Evolutionary conservation across 1,284 basidiomycete genomes (phyloP), one percentile per base, ranked within the genome.

Genomic region (Malassezia equina): DNA sequence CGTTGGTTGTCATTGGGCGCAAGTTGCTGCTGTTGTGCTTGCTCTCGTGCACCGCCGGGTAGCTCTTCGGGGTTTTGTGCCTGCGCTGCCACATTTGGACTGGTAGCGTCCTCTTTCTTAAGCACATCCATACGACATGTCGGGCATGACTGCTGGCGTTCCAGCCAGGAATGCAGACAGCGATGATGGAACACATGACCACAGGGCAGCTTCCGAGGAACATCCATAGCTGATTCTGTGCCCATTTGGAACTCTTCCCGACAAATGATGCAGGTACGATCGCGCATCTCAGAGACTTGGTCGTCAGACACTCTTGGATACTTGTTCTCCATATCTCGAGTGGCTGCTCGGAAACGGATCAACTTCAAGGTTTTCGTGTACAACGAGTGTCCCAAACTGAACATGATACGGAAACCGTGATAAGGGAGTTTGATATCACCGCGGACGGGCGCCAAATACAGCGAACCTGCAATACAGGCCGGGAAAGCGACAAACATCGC

Each of bases 101-200:
- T 19, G 2, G 12, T 13, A 9, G 6, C 19, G 19, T 39, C 21
- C 3, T 19, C 19, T 19, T 39, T n/a, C 19, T 21, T 40, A 21
- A 94, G 78, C 1, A 94, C 90, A 50, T 86, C 87, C 56, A 88
- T 83, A 42, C 90, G 86, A n/a, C 94, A 98, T 31, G 93, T 96
- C 1, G 93, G 93, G 75, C 93, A 96, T 67, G 79, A 81, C 64
- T 82, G 81, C 75, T 99, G 94, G 44, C 94, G 81, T 75, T 99
- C 94, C 25, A 99, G 80, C 94, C 94, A 99, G 27, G 89, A 91
- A 42, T 90, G 81, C 47, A 99, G 80, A 75, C 94, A 98, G 70
- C 95, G 85, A 76, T 96, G 94, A 76, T 98, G 94, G 79, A 99
- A 98, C 43, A 96, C 84, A 75, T 98, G 94, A 0, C 90, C 90